Base-by-base conservation (phyloP, 2,329 filamentous ascomycete genomes). In the Fusarium sp. region DNA sequence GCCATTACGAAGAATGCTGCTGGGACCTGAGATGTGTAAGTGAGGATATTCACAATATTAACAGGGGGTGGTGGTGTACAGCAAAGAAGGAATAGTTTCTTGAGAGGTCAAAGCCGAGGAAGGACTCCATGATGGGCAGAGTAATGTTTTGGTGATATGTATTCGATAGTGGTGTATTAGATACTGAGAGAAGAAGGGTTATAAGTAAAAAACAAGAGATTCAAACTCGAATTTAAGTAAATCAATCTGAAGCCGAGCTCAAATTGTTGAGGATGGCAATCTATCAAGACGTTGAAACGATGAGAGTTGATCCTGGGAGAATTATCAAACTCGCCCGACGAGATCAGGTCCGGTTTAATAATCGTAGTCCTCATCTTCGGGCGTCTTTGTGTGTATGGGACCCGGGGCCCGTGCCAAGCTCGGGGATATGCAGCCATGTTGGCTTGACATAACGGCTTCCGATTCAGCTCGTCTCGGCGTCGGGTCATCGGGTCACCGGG, bases 1-100 rank as follows among this genome's bases (percentile, higher is more conserved):
- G 80, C 64, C 56, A 76, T 75, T 20, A 80, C 63, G 56, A 78
- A 9, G 57, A 83, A 78, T 25, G 79, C 81, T 1, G 71, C 81
- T 5, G 83, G 82, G 42, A 84, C 76, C 82, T 82, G 51, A 1
- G 8, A 20, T 14, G 18, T 25, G 14, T 62, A 29, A 54, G 53
- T 57, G 10, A 25, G 18, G 7, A 1, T 9, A n/a, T 11, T 27
- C 3, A 6, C 14, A 20, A 5, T 6, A 2, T n/a, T 16, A 18
- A 4, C 4, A 16, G 4, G 38, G 33, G 29, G 4, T 31, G 29
- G 4, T n/a, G 38, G 9, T 40, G 18, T 63, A 78, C 78, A 3
- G 75, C 73, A 58, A 75, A 78, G 58, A 76, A 74, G 25, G 79
- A 80, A 27, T 79, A 74, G 68, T 80, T 81, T 63, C 72, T 78